Conservation (phyloP, 306 rosid genomes). For the Cucurbita moschata region DNA sequence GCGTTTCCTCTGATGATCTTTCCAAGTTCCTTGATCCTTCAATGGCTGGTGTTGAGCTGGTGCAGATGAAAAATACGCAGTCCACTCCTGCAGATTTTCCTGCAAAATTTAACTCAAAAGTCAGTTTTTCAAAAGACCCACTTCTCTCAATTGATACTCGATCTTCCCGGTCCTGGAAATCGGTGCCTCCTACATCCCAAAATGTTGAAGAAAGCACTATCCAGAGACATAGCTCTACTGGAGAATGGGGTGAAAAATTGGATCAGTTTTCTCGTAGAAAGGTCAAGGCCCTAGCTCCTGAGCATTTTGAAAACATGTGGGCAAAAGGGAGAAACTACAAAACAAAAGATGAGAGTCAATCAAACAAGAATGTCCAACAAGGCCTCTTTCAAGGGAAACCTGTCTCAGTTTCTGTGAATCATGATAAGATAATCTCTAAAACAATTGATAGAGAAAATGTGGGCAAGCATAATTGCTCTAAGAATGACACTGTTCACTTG, state of each 20-base stretch:
- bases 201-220: conserved; percentile 27
- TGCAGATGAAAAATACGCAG: conserved; percentile 51
- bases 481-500: conserved; percentile 24
- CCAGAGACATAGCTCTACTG: conserved; percentile 41
- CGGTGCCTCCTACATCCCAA: conserved; percentile 35
- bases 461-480: conserved; percentile 27
- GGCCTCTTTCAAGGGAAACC: conserved; percentile 31
- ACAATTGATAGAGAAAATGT: conserved; percentile 26
- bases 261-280: conserved; percentile 76
- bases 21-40: conserved; percentile 62
- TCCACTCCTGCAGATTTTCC: conserved; percentile 21
- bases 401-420: conserved; percentile 18
- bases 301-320: conserved; percentile 90
- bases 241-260: conserved; percentile 91
- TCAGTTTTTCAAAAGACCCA: conserved; percentile 58
- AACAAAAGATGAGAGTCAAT: conserved; percentile 39
- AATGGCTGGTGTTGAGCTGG: conserved; percentile 81
- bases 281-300: conserved; percentile 88
- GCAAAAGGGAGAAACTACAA: conserved; percentile 69
- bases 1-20: conserved; percentile 45
- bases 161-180: conserved; percentile 64
- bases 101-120: conserved; percentile 20
- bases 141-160: conserved; percentile 61
- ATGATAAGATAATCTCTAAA: conserved; percentile 24
- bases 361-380: conserved; percentile 30